Base-by-base conservation (phyloP, 116 monocot genomes). In the Iris pallida region DNA sequence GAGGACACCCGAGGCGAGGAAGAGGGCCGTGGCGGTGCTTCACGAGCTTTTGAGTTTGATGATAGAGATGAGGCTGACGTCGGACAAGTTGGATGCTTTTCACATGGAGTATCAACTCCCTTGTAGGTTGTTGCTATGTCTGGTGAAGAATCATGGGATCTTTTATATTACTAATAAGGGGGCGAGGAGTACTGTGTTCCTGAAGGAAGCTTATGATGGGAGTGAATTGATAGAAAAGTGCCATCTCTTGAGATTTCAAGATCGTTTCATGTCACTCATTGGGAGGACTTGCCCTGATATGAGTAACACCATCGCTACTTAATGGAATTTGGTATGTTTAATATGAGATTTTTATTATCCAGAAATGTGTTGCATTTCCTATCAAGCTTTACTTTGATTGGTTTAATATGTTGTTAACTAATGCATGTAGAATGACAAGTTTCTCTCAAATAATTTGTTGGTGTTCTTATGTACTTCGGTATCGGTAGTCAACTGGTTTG, bases 131-230 rank as follows among this genome's bases (percentile, higher is more conserved):
- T 62, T 97, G 74, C 86, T 97, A 18, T 97, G 96, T 69, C 74
- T 97, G 82, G 89, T 97, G n/a, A 97, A 97, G 79, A 89, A 97
- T 74, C 96, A 97, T 73, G 96, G 92, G 40, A 87, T 92, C 4
- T 97, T 97, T 78, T 97, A 97, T 55, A 84, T 97, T 46, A 97
- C 96, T 1, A 97, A 97, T 65, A 97, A 97, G 80, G 96, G 96
- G 8, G 83, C 70, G 5, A 65, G 78, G 64, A 97, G 96, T 59
- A 97, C 92, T 47, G 96, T 97, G 8, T 80, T 97, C 19, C 79
- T 97, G 41, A 97, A 97, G 72, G 92, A 97, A 71, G 89, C 80
- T 53, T 97, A 97, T 80, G 73, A 85, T 76, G 92, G 85, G 4
- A 30, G 57, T 18, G 55, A 83, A 18, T 73, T 97, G 66, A 72